Base-by-base conservation (phyloP, 2,329 filamentous ascomycete species). In the Ascochyta pisi region DNA sequence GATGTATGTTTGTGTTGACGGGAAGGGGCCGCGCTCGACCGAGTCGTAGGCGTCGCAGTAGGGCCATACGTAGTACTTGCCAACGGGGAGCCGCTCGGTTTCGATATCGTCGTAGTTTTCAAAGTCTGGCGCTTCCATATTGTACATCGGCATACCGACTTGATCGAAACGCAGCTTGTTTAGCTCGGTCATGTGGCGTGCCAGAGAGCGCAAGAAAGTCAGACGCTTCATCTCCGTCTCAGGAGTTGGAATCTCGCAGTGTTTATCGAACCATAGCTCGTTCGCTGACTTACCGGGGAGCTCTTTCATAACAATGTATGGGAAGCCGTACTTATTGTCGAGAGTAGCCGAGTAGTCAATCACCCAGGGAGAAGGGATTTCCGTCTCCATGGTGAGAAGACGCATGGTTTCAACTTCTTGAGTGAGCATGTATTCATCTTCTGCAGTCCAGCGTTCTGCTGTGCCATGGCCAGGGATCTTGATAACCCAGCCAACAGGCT, bases 291-390 rank as follows among this genome's bases (percentile, higher is more conserved):
- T 41, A 4, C 67, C 65, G 1, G 53, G 10, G 1, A 66, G 26
- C 23, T 42, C 43, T 1, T 47, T 46, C 61, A 65, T 63, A n/a
- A 68, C 40, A 15, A 67, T 61, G 42, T 60, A 68, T 3, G 67
- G 65, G 13, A 57, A 57, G 1, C 53, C 44, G 8, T 62, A 55
- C 8, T 50, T 29, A 29, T 65, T 67, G n/a, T 60, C 37, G 3
- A 61, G n/a, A 2, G 59, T 54, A 1, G 48, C 37, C 16, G 62
- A 61, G 27, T 57, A 63, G 6, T 46, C 53, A 12, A 64, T 29
- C 10, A 64, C 51, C 8, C 31, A 31, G 1, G 67, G 57, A 0
- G 60, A 39, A 0, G 61, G 65, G 8, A 66, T 35, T 3, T 45
- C 31, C 1, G 57, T 54, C 22, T 53, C 13, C 5, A 10, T n/a